Evolutionary conservation across 108 stramenopile species (phyloP).

Genomic region (Aurantiochytrium sp.): DNA sequence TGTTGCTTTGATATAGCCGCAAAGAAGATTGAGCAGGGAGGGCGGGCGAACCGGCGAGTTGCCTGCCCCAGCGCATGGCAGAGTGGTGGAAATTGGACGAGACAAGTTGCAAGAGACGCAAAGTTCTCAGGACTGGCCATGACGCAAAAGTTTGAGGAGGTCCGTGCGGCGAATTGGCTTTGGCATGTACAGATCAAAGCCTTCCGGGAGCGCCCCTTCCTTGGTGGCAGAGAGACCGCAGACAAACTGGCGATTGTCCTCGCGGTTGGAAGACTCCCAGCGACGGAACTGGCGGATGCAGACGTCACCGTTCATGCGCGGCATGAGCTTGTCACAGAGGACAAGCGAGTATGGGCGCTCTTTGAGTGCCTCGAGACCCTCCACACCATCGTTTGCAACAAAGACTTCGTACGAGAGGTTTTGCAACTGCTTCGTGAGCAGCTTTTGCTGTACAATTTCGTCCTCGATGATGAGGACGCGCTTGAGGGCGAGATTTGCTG

Average conservation of each 20-base stretch:
- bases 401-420: slow-evolving; percentile 26
- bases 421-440: slow-evolving; percentile 25
- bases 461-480: slow-evolving; percentile 35
- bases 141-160: background rate
- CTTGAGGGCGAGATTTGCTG: background rate
- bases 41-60: too few species aligned
- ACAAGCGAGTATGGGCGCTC: background rate
- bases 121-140: background rate
- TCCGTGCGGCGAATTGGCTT: background rate
- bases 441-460: slow-evolving; percentile 26
- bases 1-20: too few species aligned
- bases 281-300: slow-evolving; percentile 1
- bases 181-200: background rate
- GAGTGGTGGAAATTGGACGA: too few species aligned
- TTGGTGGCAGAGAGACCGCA: background rate
- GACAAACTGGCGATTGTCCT: background rate
- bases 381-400: slow-evolving; percentile 31
- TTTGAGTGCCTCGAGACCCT: slow-evolving; percentile 20
- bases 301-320: slow-evolving; percentile 7
- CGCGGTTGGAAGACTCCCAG: background rate
- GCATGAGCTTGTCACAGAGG: slow-evolving; percentile 10
- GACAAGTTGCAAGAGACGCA: too few species aligned
- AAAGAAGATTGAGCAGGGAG: too few species aligned
- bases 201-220: background rate
- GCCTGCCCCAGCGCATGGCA: too few species aligned